Evolutionary conservation across 192 early-diverging fungal genomes (phyloP).

Genomic region (Dissophora ornata): DNA sequence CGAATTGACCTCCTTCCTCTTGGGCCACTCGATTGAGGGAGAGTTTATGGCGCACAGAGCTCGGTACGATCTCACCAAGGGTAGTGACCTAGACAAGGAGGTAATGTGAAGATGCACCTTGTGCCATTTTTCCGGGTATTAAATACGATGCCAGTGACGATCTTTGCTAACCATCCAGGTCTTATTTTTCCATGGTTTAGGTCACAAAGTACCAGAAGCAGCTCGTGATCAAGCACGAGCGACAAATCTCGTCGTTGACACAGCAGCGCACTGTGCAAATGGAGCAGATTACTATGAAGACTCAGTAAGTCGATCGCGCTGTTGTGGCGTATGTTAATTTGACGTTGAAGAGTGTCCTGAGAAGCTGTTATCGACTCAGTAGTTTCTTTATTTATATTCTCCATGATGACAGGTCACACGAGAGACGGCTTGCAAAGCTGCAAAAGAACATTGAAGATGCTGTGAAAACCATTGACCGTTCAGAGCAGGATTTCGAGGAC

Average conservation of each 20-base stretch:
- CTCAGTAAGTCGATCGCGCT: too few relatives aligned
- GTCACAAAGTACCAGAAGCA: conserved; percentile 1
- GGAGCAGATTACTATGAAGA: conserved; percentile 11
- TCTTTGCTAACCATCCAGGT: too few relatives aligned
- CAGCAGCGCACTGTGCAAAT: background rate
- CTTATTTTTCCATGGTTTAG: conserved; percentile 8
- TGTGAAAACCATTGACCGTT: conserved; percentile 12
- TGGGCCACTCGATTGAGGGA: conserved; percentile 28
- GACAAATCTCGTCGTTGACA: background rate
- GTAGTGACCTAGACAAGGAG: conserved; percentile 30
- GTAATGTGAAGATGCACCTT: too few relatives aligned
- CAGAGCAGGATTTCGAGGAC: conserved; percentile 14
- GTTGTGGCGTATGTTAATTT: too few relatives aligned
- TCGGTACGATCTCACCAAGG: conserved; percentile 11
- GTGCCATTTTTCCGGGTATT: too few relatives aligned
- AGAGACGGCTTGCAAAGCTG: conserved; percentile 1
- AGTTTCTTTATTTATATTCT: background rate
- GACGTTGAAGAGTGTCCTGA: too few relatives aligned
- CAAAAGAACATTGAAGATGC: conserved; percentile 7
- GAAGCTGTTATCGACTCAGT: too few relatives aligned
- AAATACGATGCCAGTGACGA: too few relatives aligned
- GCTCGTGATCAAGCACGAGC: conserved; percentile 13
- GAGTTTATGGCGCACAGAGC: conserved; percentile 26
- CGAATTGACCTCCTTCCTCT: background rate
- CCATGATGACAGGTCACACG: conserved; percentile 36